Base-by-base conservation (phyloP, 2,329 filamentous ascomycete genomes). In the Thelonectria discophora region DNA sequence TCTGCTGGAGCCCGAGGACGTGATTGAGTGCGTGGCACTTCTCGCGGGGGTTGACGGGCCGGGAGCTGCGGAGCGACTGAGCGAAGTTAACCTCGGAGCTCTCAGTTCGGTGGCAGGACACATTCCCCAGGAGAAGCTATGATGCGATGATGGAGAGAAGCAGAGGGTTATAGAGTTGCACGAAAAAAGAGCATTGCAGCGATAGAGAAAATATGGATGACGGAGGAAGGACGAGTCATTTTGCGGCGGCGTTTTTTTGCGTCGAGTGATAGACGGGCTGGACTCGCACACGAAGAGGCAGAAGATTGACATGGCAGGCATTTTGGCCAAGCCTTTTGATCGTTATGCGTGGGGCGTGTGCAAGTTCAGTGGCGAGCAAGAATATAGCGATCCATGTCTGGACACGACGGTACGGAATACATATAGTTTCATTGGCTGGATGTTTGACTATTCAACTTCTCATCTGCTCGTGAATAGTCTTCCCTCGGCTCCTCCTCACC, bases 1-100 rank as follows among this genome's bases (percentile, higher is more conserved):
- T 77, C 80, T 98, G 11, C 84, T 96, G 9, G 94, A 97, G 75
- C 93, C 95, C 0, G 82, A 88, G 60, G 94, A 98, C 76, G 93
- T 98, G 57, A 90, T 98, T 69, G 89, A 91, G 66, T 84, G 81
- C 62, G 80, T 86, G 37, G 81, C 85, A 5, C 79, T 89, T 21
- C 79, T 90, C 20, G 82, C 82, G 0, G 83, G 81, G 5, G 80
- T 82, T 49, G 76, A 73, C n/a, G 72, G 76, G 7, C 73, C 73
- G 1, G 77, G 78, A 6, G 73, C 72, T 12, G 74, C 76, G 12
- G 76, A 79, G 45, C 69, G 76, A 7, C 73, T 81, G 18, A 77
- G 84, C 48, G 81, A 86, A 72, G 83, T 86, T 32, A 88, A 87
- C 69, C 76, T 87, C 39, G 85, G 82, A 1, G 83, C 83, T 2